Base-by-base conservation (phyloP, 768 basidiomycete genomes). In the Trichaptum fuscoviolaceum region DNA sequence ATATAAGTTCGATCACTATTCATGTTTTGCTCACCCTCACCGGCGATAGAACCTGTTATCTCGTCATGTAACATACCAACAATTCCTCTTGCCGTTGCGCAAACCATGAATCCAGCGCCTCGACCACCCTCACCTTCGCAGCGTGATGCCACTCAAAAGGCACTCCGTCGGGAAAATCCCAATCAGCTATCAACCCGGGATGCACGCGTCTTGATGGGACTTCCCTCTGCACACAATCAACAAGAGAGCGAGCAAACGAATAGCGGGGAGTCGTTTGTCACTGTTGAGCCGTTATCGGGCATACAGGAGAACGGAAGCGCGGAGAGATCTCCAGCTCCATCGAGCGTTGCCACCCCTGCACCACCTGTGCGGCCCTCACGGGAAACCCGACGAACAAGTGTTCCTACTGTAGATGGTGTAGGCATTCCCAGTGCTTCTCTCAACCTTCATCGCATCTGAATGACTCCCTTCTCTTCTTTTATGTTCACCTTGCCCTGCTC, bases 21-120 rank as follows among this genome's bases (percentile, higher is more conserved):
- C 35, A 42, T 23, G 35, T 65, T 2, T 30, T 30, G 27, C 58
- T 63, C 62, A 66, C 63, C 58, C 72, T 77, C 57, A 63, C 30
- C 8, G 30, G 8, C 2, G 8, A 35, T 72, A 95, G 96, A 90
- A 72, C 92, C 95, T 26, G 96, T 99, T 63, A 87, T 97, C 18
- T 98, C 97, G 2, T 97, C 96, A 1, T 93, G 92, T 79, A 97
- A 97, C 72, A 93, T 99, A 63, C 93, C 95, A 0, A 99, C 96
- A 0, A 98, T 99, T 69, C 94, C 96, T 0, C 83, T 99, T 57
- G 86, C 90, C 25, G 93, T 97, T 15, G 97, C 97, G 0, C 95
- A 99, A 78, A 88, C 95, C 1, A 94, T 99, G 95, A 94, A 93
- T 72, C 96, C 96, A 1, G 91, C 92, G 0, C 96, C 96, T 8